These are phyloP conservation scores for Solanum virginianum DNA, from an alignment of 257 asterid species.

Conservation along the genomic window DNA sequence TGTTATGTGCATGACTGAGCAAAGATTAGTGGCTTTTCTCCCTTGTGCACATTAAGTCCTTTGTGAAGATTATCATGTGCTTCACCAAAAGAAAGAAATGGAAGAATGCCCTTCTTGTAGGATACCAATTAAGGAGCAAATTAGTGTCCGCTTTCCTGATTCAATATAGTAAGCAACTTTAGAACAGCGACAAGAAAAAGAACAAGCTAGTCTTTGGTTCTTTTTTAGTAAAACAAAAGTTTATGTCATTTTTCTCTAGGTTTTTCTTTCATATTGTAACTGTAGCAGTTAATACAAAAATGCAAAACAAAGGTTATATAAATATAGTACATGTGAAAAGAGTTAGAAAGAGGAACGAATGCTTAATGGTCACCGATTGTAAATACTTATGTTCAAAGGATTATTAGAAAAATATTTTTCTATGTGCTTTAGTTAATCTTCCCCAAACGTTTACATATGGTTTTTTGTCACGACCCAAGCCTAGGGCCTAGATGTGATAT, in stretches of 20 bases:
- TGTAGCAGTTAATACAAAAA: neutral
- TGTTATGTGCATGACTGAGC: conserved; percentile 71
- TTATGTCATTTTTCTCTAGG: neutral
- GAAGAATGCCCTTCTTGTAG: neutral
- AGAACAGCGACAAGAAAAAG: neutral
- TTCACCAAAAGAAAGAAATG: conserved; percentile 46
- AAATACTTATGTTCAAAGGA: neutral
- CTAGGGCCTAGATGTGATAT: too few relatives aligned
- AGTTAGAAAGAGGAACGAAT: neutral
- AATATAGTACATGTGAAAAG: neutral
- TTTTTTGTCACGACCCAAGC: too few relatives aligned
- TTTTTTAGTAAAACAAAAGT: neutral
- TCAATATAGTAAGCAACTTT: neutral
- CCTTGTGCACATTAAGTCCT: conserved; percentile 88
- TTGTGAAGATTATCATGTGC: conserved; percentile 43
- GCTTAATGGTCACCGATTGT: neutral
- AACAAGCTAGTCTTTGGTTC: neutral
- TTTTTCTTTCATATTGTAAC: neutral
- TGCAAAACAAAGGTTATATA: neutral
- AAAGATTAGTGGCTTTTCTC: conserved; percentile 52
- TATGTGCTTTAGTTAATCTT: neutral
- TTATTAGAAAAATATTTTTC: neutral
- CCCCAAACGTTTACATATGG: neutral
- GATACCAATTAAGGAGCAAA: conserved; percentile 30
- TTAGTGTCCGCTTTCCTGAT: conserved; percentile 24